Base-by-base conservation (phyloP, 2,329 filamentous ascomycete genomes). In the Aureobasidium mangrovei region DNA sequence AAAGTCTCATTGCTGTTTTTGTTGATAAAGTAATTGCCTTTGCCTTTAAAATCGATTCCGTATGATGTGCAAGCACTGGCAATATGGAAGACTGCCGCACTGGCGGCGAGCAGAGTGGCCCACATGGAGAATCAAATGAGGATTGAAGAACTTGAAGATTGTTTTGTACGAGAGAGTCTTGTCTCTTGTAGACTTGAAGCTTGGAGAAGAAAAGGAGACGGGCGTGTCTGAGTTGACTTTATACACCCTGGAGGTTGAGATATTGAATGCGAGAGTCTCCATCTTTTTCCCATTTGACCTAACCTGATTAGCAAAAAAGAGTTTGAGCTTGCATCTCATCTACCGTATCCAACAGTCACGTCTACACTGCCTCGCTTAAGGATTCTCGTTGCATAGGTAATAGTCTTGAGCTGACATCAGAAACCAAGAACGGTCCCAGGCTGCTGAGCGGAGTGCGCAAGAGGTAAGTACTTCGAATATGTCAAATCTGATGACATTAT, bases 1-100 rank as follows among this genome's bases (percentile, higher is more conserved):
- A 75, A 76, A 5, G 60, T 60, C 3, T 72, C 70, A 3, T 60
- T 63, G 0, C 69, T 72, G 8, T 64, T 60, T 4, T 65, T 65
- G 59, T 75, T 73, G 60, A 75, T 73, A 60, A 74, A 76, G 62
- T 74, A 76, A 12, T 62, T 59, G 1, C 66, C 66, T 28, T 69
- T 71, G 57, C 71, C 65, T 43, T 72, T 61, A 52, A 72, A 76
- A 58, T 76, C 73, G 29, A 66, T 58, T 33, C 64, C 64, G 47
- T 59, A 67, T 7, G 62, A 62, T 33, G 60, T 56, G 54, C 65
- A 67, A 28, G 49, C 49, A 26, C n/a, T 31, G 39, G 40, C 27
- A 26, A 27, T 12, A 18, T 45, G 48, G 4, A 46, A 3, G 10
- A 53, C n/a, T 9, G 18, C 38, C 9, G n/a, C 38, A 41, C 41